These are phyloP conservation scores for Papiliotrema terrestris DNA, from an alignment of 1,284 basidiomycete genomes.

Conservation along the genomic window DNA sequence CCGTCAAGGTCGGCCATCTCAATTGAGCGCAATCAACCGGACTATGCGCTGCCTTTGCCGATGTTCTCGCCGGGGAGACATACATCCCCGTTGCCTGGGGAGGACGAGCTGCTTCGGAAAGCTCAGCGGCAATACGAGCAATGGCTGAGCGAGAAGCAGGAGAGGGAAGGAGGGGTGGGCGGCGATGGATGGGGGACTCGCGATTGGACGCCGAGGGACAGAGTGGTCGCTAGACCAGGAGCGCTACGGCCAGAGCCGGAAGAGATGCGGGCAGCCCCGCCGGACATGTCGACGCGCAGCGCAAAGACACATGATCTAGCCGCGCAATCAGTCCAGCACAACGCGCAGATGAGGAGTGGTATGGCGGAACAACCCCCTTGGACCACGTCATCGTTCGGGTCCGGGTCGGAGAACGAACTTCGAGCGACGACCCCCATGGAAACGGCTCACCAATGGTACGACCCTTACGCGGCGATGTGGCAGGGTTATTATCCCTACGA, in stretches of 20 bases:
- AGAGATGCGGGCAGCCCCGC: constrained; percentile 4
- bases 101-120: constrained; percentile 16
- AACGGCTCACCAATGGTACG: background rate
- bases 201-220: constrained; percentile 24
- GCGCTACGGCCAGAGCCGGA: constrained; percentile 1
- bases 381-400: background rate
- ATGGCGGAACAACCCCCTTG: background rate
- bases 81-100: constrained; percentile 1
- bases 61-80: constrained; percentile 20
- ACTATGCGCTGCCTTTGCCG: constrained; percentile 15
- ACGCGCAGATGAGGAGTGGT: no score
- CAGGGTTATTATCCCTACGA: no score
- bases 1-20: constrained; percentile 24
- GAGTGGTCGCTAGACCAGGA: constrained; percentile 22
- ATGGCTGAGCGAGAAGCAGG: constrained; percentile 26
- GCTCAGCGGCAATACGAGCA: constrained; percentile 32
- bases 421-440: background rate
- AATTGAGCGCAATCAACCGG: constrained; percentile 31
- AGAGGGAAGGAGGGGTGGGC: constrained; percentile 28
- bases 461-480: no score
- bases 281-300: background rate
- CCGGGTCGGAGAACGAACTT: constrained; percentile 6
- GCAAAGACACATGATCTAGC: background rate
- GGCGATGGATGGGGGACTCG: constrained; percentile 15
- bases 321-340: background rate